Evolutionary conservation across 139 green algal species (phyloP).

Genomic region (Chlamydomonas asymmetrica): DNA sequence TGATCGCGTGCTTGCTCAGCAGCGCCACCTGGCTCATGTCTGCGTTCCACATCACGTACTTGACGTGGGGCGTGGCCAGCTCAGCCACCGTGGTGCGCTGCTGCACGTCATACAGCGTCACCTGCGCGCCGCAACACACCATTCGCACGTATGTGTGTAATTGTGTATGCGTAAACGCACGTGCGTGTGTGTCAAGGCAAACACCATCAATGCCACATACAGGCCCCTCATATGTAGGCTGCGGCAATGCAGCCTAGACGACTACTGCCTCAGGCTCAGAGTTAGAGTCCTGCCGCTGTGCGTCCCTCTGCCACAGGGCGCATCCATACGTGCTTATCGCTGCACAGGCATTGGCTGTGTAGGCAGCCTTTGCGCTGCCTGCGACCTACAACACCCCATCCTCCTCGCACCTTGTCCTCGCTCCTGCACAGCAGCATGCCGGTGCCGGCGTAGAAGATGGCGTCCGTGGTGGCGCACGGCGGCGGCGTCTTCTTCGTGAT

Average conservation of each 20-base stretch:
- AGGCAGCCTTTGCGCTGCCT: too few species aligned
- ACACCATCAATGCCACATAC: too few species aligned
- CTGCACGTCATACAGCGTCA: constrained; percentile 98
- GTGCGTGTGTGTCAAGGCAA: neutral
- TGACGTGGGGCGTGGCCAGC: constrained; percentile 88
- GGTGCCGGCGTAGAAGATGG: constrained; percentile 97
- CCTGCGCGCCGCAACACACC: constrained; percentile 47
- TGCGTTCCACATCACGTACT: constrained; percentile 97
- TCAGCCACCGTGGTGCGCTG: constrained; percentile 87
- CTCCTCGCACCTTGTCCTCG: constrained; percentile 86
- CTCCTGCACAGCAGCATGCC: constrained; percentile 90
- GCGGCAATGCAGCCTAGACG: too few species aligned
- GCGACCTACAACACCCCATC: too few species aligned
- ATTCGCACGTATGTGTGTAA: too few species aligned
- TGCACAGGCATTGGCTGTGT: too few species aligned
- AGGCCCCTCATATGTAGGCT: too few species aligned
- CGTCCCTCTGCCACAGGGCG: too few species aligned
- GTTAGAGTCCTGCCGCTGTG: too few species aligned
- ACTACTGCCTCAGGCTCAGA: too few species aligned
- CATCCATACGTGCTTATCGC: too few species aligned
- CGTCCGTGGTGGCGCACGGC: constrained; percentile 80
- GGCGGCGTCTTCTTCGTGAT: constrained; percentile 95
- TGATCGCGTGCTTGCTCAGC: constrained; percentile 96
- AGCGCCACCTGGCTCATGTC: constrained; percentile 95
- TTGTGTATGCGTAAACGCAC: neutral